Conservation (phyloP, 2,329 filamentous ascomycete species). For the Botryotinia convoluta region DNA sequence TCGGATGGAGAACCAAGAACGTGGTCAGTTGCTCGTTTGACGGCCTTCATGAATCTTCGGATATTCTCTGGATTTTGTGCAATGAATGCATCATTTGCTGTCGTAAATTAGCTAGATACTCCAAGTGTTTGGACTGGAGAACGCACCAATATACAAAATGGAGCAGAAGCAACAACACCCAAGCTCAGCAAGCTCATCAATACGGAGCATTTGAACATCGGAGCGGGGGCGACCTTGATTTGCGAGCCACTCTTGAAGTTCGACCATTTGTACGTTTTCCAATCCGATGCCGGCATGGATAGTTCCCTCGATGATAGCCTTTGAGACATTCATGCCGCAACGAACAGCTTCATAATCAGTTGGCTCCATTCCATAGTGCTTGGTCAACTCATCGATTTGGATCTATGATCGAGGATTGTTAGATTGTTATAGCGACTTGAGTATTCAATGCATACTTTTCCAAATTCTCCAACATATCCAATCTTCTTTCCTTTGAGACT, state of each 20-base stretch:
- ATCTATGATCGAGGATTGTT: slow-evolving; percentile 47
- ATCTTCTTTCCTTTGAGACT: slow-evolving; percentile 74
- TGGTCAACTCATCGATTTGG: slow-evolving; percentile 77
- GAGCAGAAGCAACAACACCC: slow-evolving; percentile 84
- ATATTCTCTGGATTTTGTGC: slow-evolving; percentile 64
- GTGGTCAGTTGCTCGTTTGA: slow-evolving; percentile 72
- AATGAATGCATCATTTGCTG: slow-evolving; percentile 64
- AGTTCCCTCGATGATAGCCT: slow-evolving; percentile 68
- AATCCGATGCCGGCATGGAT: slow-evolving; percentile 76
- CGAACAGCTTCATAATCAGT: slow-evolving; percentile 73
- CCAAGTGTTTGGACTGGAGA: not conserved
- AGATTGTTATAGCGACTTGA: not conserved
- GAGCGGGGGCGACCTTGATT: slow-evolving; percentile 58
- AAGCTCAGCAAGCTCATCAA: slow-evolving; percentile 74
- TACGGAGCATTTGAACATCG: slow-evolving; percentile 77
- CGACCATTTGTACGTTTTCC: slow-evolving; percentile 82
- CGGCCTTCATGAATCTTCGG: slow-evolving; percentile 65
- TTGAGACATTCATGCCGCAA: slow-evolving; percentile 78
- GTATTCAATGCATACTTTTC: slow-evolving; percentile 48
- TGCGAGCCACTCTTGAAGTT: slow-evolving; percentile 73
- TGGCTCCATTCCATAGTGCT: slow-evolving; percentile 72
- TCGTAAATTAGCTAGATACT: not conserved
- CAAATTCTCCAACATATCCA: slow-evolving; percentile 78
- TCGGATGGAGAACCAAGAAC: slow-evolving; percentile 61
- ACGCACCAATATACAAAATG: slow-evolving; percentile 69